These are phyloP conservation scores for Erigeron canadensis DNA, from an alignment of 129 eudicot species.

Conservation along the genomic window DNA sequence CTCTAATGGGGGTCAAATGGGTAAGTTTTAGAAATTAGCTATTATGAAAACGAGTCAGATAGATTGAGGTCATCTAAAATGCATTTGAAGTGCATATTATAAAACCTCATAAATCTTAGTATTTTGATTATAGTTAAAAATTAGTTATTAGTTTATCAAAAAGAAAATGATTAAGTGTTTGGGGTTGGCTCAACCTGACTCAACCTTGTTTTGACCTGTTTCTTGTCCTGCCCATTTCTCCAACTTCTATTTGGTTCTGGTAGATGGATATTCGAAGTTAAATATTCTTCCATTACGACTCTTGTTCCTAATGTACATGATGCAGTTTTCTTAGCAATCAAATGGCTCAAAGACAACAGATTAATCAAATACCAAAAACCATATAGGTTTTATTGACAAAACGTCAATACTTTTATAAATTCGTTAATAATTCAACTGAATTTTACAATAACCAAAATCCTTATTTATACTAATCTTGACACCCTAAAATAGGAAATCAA, in stretches of 20 bases:
- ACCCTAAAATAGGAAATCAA: no score
- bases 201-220: background rate
- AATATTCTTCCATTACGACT: background rate
- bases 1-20: background rate
- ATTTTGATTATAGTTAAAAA: no score
- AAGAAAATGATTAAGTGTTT: background rate
- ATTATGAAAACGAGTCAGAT: background rate
- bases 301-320: background rate
- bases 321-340: no score
- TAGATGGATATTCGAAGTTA: conserved; percentile 16
- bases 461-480: no score
- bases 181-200: background rate
- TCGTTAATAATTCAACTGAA: no score
- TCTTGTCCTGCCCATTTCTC: background rate
- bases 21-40: background rate
- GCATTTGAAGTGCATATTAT: background rate
- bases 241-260: background rate
- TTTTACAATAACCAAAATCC: no score
- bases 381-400: no score
- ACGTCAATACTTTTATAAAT: no score
- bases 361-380: no score
- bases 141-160: background rate
- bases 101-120: no score
- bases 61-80: background rate
- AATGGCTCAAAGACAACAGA: no score